These are phyloP conservation scores for Candolleomyces efflorescens DNA, from an alignment of 768 basidiomycete genomes.

Conservation along the genomic window DNA sequence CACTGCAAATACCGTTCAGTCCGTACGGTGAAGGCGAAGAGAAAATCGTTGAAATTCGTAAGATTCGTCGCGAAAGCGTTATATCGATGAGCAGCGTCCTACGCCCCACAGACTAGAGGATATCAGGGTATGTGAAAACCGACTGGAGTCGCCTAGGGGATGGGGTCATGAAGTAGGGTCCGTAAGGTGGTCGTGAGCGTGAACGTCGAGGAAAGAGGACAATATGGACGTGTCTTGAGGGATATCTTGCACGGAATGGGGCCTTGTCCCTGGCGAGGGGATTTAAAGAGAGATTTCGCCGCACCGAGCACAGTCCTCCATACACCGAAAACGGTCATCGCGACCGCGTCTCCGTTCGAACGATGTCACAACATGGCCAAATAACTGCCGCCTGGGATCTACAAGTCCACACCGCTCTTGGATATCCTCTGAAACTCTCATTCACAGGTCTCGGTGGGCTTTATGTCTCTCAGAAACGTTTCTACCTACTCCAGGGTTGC, in stretches of 20 bases:
- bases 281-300: not conserved
- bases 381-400: not conserved
- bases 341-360: not conserved
- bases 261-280: not conserved
- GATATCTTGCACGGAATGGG: not conserved
- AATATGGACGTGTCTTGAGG: not conserved
- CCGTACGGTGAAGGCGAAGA: not conserved
- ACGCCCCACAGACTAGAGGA: not conserved
- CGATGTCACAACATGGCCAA: constrained; percentile 2
- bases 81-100: not conserved
- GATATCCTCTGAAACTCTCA: too few relatives aligned
- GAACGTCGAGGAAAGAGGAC: not conserved
- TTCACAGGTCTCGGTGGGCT: too few relatives aligned
- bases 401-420: too few relatives aligned
- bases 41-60: not conserved
- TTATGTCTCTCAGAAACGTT: too few relatives aligned
- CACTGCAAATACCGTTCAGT: not conserved
- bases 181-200: not conserved
- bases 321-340: not conserved
- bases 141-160: not conserved
- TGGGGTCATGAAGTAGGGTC: not conserved
- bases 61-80: not conserved
- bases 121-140: not conserved
- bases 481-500: too few relatives aligned
- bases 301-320: not conserved